Conservation (phyloP, 768 basidiomycete genomes). For the Suillus tomentosus region DNA sequence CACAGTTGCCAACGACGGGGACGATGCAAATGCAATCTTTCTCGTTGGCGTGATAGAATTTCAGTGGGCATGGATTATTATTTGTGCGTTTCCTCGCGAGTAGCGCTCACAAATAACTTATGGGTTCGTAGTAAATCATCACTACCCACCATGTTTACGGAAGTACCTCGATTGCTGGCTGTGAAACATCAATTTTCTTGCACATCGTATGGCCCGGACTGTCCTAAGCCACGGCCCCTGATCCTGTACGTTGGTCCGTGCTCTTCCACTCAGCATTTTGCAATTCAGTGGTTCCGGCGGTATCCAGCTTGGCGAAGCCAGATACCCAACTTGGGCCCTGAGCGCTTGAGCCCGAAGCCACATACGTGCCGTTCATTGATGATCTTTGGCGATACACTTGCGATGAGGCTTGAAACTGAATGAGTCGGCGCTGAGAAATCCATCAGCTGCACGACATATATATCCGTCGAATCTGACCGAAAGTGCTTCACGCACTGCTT, state of each 20-base stretch:
- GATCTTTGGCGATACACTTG: neutral
- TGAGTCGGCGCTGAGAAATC: too few species aligned
- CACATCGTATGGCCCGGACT: neutral
- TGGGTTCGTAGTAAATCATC: neutral
- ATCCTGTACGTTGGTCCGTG: neutral
- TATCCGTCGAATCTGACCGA: too few species aligned
- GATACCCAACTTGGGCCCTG: conserved; percentile 36
- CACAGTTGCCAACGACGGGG: neutral
- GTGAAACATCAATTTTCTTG: neutral
- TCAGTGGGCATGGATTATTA: neutral
- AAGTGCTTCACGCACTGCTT: too few species aligned
- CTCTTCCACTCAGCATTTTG: neutral
- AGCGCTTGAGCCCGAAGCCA: conserved; percentile 33
- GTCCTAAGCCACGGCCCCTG: too few species aligned
- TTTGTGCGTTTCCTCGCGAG: neutral
- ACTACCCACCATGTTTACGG: neutral
- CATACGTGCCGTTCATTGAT: conserved; percentile 31
- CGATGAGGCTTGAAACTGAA: too few species aligned
- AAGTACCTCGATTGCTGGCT: neutral
- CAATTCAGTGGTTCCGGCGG: neutral
- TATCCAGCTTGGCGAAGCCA: conserved; percentile 28
- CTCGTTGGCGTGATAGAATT: neutral
- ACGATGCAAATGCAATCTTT: neutral
- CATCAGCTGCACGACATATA: neutral
- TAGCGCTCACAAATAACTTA: neutral